Evolutionary conservation across 2,329 filamentous ascomycete species (phyloP).

Genomic region (Epichloe gansuensis): DNA sequence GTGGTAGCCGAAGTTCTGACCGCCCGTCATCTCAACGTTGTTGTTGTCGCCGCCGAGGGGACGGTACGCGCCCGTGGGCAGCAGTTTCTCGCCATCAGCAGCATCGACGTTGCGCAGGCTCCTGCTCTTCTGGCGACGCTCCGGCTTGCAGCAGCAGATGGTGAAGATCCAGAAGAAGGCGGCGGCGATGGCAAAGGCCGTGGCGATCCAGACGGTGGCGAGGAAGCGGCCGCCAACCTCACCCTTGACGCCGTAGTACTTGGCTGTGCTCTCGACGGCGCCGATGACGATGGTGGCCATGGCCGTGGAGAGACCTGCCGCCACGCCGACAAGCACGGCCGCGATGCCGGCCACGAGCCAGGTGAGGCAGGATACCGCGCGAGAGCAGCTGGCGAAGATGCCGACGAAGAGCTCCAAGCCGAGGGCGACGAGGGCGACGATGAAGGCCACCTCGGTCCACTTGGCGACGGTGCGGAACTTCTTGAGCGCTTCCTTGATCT

Average conservation of each 20-base stretch:
- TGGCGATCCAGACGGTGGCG: constrained; percentile 63
- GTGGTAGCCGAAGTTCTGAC: constrained; percentile 18
- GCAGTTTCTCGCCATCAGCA: constrained; percentile 38
- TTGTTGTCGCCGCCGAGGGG: constrained; percentile 13
- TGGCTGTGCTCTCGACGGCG: constrained; percentile 36
- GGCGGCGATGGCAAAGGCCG: constrained; percentile 61
- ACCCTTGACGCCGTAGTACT: constrained; percentile 58
- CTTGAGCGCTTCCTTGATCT: constrained; percentile 53
- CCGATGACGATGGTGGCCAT: constrained; percentile 58
- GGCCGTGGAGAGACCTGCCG: constrained; percentile 61
- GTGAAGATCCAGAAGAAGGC: constrained; percentile 85
- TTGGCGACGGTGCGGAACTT: constrained; percentile 61
- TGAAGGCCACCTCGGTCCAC: constrained; percentile 75
- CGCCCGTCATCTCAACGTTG: constrained; percentile 24
- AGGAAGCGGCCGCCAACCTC: constrained; percentile 58
- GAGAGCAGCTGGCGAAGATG: constrained; percentile 70
- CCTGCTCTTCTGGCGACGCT: constrained; percentile 21
- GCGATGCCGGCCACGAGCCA: constrained; percentile 61
- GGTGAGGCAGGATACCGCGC: constrained; percentile 69
- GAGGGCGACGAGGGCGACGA: constrained; percentile 59
- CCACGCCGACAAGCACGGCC: constrained; percentile 39
- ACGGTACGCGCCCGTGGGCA: constrained; percentile 27
- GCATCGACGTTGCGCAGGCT: constrained; percentile 16
- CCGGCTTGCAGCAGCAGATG: constrained; percentile 74
- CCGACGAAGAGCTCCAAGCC: constrained; percentile 63